Conservation (phyloP, 768 basidiomycete species). For the Chalciporus chontae region DNA sequence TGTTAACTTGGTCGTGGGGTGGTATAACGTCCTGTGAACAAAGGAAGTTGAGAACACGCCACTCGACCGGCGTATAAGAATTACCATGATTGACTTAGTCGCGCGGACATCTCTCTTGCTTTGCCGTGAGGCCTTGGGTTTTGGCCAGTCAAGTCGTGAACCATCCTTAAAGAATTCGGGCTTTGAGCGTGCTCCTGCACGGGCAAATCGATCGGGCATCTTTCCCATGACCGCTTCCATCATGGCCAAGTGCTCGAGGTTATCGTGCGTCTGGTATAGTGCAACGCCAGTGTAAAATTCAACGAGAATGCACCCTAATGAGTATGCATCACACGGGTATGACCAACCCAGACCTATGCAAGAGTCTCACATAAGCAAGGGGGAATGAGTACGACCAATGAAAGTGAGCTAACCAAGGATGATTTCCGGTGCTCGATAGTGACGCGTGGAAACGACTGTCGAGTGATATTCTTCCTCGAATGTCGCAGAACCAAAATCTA, state of each 20-base stretch:
- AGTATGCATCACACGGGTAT: constrained; percentile 97
- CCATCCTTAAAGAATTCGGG: constrained; percentile 93
- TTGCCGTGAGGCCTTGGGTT: constrained; percentile 80
- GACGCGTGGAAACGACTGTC: constrained; percentile 94
- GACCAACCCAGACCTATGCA: constrained; percentile 92
- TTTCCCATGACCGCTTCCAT: constrained; percentile 99
- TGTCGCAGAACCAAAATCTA: constrained; percentile 98
- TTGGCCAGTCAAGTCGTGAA: constrained; percentile 87
- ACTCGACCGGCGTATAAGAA: constrained; percentile 21
- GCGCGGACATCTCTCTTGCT: constrained; percentile 92
- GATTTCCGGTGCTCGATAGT: constrained; percentile 98
- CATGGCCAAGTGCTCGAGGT: constrained; percentile 98
- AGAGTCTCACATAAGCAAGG: constrained; percentile 7
- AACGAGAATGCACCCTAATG: constrained; percentile 96
- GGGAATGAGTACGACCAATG: constrained; percentile 11
- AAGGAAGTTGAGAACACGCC: constrained; percentile 4
- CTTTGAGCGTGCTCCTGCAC: constrained; percentile 72
- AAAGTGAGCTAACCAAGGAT: constrained; percentile 76
- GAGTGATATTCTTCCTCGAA: constrained; percentile 99
- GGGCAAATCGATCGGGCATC: constrained; percentile 86
- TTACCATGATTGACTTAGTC: constrained; percentile 73
- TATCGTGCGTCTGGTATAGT: constrained; percentile 99
- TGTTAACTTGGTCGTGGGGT: constrained; percentile 67
- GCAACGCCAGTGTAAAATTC: constrained; percentile 98
- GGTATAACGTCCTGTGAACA: constrained; percentile 74